Evolutionary conservation across 2,329 filamentous ascomycete genomes (phyloP).

Genomic region (Fusarium incarnatum): DNA sequence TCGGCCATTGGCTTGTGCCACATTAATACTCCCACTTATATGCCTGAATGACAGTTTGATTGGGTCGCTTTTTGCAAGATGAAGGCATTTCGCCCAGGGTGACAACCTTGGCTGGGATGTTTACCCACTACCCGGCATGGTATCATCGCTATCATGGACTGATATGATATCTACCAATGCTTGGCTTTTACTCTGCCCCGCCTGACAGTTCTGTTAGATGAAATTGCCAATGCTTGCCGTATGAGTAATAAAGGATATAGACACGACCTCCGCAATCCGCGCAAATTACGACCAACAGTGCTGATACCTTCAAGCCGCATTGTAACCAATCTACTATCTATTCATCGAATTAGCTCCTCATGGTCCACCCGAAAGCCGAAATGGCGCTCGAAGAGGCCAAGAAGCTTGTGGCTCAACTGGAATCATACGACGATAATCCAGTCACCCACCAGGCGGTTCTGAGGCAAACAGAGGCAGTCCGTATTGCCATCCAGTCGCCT

Average conservation of each 20-base stretch:
- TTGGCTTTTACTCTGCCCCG: slow-evolving; percentile 20
- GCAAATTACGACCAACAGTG: neutral
- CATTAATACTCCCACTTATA: slow-evolving; percentile 7
- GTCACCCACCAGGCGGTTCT: slow-evolving; percentile 40
- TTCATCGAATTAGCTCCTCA: neutral
- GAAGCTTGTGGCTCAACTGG: slow-evolving; percentile 44
- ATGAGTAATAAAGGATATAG: neutral
- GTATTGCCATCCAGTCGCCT: slow-evolving; percentile 43
- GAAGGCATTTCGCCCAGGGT: neutral
- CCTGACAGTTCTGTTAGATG: slow-evolving; percentile 6
- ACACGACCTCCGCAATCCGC: neutral
- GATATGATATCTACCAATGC: neutral
- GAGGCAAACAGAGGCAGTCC: slow-evolving; percentile 43
- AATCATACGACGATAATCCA: slow-evolving; percentile 43
- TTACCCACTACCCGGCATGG: neutral
- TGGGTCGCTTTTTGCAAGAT: slow-evolving; percentile 3
- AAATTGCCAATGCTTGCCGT: slow-evolving; percentile 1
- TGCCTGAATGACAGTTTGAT: neutral
- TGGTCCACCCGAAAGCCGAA: slow-evolving; percentile 42
- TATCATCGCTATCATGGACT: neutral
- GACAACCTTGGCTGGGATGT: neutral
- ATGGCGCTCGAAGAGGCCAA: slow-evolving; percentile 46
- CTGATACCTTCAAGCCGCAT: neutral
- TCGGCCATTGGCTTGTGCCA: neutral
- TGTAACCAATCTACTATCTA: accelerated